A percentile compares a stretch with the other conserved stretches of the same genome.
phyloP scores from a whole-genome alignment of 148 eudicot species.

The Persicaria maculosa region DNA sequence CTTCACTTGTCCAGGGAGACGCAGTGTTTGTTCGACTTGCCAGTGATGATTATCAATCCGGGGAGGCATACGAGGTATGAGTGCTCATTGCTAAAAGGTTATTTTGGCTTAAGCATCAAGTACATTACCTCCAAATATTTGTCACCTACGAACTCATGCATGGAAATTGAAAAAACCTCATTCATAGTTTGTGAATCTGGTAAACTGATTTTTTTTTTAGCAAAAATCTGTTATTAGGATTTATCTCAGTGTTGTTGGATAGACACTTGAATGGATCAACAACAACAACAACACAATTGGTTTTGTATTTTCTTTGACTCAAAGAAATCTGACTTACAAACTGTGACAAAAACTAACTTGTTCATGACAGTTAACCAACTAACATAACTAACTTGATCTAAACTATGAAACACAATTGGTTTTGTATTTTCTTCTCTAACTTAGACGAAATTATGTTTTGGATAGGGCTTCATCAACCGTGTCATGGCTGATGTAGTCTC shows the following conservation, averaged over 20 bases:
- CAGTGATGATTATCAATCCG: constrained; percentile 22
- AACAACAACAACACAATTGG: no score
- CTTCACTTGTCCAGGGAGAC: constrained; percentile 84
- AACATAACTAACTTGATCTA: no score
- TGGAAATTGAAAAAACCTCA: not conserved
- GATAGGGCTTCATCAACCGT: constrained; percentile 74
- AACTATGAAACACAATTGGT: no score
- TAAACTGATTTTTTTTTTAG: no score
- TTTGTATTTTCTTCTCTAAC: not conserved
- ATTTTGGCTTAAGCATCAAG: not conserved
- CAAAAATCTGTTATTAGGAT: not conserved
- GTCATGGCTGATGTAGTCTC: constrained; percentile 89
- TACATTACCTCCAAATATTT: not conserved
- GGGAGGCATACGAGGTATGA: constrained; percentile 47
- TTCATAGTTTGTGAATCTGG: not conserved
- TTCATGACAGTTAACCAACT: no score
- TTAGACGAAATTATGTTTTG: constrained; percentile 10
- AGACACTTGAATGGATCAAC: no score
- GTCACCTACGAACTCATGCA: not conserved
- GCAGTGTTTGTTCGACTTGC: constrained; percentile 43
- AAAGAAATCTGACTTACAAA: not conserved
- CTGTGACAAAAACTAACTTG: no score
- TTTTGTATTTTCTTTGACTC: no score
- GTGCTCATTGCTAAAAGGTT: not conserved
- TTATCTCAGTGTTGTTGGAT: not conserved